Evolutionary conservation across 805 yeast genomes (phyloP).

Genomic region (Maudiozyma bulderi): DNA sequence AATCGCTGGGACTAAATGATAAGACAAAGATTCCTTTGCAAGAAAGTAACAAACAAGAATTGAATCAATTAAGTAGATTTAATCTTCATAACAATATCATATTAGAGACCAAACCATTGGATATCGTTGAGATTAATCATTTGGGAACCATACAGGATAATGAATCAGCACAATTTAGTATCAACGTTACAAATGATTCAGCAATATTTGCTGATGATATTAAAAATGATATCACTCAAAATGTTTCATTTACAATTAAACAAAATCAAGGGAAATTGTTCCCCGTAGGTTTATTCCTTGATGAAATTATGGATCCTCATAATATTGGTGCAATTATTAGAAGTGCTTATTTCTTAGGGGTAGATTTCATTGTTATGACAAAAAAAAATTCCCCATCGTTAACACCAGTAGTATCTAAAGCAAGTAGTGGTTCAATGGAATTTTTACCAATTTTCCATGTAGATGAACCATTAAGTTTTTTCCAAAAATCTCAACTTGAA

Average conservation of each 20-base stretch:
- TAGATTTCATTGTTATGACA: constrained; percentile 64
- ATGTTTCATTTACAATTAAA: background rate
- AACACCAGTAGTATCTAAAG: constrained; percentile 69
- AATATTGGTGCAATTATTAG: constrained; percentile 78
- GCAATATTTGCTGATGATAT: constrained; percentile 2
- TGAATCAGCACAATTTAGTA: constrained; percentile 7
- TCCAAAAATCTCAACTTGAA: constrained; percentile 40
- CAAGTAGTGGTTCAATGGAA: constrained; percentile 81
- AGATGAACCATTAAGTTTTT: constrained; percentile 50
- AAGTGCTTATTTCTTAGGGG: constrained; percentile 75
- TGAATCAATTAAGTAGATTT: constrained; percentile 51
- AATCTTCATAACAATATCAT: constrained; percentile 80
- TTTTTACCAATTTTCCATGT: constrained; percentile 51
- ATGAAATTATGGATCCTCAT: constrained; percentile 78
- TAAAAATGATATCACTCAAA: background rate
- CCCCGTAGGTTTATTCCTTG: constrained; percentile 69
- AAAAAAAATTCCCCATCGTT: constrained; percentile 62
- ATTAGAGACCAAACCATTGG: constrained; percentile 44
- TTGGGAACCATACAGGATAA: constrained; percentile 24
- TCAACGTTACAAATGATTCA: constrained; percentile 11
- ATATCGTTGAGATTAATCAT: constrained; percentile 15
- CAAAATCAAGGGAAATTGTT: constrained; percentile 20
- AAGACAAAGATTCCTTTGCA: constrained; percentile 17
- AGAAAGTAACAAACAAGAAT: constrained; percentile 33
- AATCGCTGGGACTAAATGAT: constrained; percentile 35